phyloP scores from a whole-genome alignment of 176 grass and related monocot species.

The Oryza australiensis region DNA sequence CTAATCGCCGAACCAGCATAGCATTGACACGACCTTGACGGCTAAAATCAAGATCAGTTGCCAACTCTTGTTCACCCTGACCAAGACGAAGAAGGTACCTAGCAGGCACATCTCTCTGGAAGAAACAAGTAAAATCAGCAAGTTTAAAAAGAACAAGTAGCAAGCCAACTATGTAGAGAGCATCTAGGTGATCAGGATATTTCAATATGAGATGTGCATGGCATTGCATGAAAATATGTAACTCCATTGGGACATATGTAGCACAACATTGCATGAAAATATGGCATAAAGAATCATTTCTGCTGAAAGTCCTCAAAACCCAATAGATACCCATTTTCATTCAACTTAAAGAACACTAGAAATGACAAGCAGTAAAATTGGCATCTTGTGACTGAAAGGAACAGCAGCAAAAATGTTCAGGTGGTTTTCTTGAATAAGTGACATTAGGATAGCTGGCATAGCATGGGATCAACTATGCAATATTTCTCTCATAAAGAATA shows the following conservation, averaged over 20 bases:
- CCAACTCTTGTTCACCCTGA: conserved; percentile 97
- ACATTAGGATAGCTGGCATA: not conserved
- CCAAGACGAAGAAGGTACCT: conserved; percentile 97
- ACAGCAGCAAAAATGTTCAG: not conserved
- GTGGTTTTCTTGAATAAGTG: conserved; percentile 6
- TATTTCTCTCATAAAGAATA: not conserved
- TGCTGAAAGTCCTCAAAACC: not conserved
- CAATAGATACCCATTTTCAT: not conserved
- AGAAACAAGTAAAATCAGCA: conserved; percentile 28
- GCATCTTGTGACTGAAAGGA: not conserved
- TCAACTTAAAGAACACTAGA: conserved; percentile 14
- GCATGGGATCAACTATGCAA: conserved; percentile 20
- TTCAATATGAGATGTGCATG: not conserved
- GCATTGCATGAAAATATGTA: conserved; percentile 22
- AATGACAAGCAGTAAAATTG: conserved; percentile 9
- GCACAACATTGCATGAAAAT: conserved; percentile 21
- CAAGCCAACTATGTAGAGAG: conserved; percentile 17
- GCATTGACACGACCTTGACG: conserved; percentile 96
- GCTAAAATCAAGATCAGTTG: conserved; percentile 99
- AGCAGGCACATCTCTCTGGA: conserved; percentile 95
- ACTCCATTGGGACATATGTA: conserved; percentile 17
- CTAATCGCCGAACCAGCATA: conserved; percentile 88
- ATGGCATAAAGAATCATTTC: conserved; percentile 24
- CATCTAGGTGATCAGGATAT: not conserved
- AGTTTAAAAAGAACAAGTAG: conserved; percentile 17